Conservation (phyloP, 164 flowering plant genomes). For the Brasenia schreberi region DNA sequence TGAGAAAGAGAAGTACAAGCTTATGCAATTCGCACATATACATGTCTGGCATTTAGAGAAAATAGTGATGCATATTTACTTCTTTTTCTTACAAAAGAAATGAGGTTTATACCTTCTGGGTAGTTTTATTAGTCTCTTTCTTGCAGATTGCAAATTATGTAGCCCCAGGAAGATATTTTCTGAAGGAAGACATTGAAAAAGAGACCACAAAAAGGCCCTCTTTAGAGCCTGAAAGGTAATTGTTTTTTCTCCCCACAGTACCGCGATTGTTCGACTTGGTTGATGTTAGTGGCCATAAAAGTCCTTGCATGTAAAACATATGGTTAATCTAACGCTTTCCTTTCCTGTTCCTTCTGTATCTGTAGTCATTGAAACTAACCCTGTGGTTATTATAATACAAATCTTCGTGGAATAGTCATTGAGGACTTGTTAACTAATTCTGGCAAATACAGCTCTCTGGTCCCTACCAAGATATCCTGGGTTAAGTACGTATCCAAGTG, state of each 20-base stretch:
- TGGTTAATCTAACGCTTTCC: no score
- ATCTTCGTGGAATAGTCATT: no score
- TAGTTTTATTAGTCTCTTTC: constrained; percentile 15
- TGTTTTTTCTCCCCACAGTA: not conserved
- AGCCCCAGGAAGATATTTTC: constrained; percentile 72
- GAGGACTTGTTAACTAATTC: no score
- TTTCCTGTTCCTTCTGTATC: no score
- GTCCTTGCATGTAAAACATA: no score
- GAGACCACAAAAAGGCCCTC: constrained; percentile 49
- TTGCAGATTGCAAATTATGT: constrained; percentile 73
- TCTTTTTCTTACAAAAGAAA: not conserved
- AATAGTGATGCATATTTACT: constrained; percentile 2
- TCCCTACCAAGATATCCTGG: no score
- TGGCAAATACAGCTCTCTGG: no score
- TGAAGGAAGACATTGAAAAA: constrained; percentile 53
- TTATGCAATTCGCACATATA: no score
- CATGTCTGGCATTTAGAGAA: not conserved
- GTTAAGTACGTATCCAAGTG: no score
- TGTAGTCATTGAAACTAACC: no score
- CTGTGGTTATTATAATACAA: no score
- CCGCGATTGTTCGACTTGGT: not conserved
- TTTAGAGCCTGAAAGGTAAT: constrained; percentile 63
- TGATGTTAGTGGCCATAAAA: not conserved
- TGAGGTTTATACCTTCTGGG: not conserved
- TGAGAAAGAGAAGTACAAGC: no score